Conservation (phyloP, 257 asterid genomes). For the Paraleonurus japonicus region DNA sequence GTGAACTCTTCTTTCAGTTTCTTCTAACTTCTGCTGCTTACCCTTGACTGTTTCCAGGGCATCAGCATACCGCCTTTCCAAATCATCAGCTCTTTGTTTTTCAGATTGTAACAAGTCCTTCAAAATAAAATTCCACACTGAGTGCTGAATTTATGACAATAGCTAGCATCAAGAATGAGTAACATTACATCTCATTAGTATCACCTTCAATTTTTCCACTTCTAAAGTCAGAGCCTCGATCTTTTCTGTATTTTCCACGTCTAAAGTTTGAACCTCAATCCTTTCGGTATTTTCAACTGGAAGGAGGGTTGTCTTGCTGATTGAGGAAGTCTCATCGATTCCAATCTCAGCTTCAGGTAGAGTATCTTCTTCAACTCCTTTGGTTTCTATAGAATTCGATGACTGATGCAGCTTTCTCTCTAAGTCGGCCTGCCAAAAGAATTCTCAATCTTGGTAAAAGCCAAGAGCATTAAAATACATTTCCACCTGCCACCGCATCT, state of each 20-base stretch:
- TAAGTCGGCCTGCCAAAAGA: conserved; percentile 62
- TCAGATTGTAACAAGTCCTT: conserved; percentile 63
- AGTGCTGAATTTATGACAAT: conserved; percentile 21
- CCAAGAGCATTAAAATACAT: neutral
- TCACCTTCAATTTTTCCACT: conserved; percentile 70
- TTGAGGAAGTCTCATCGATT: conserved; percentile 62
- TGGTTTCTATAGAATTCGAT: conserved; percentile 47
- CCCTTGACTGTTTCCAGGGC: conserved; percentile 63
- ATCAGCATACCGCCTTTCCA: conserved; percentile 59
- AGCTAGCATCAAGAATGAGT: neutral
- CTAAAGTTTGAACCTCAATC: conserved; percentile 28
- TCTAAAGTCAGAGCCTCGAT: conserved; percentile 52
- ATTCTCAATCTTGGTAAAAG: conserved; percentile 21
- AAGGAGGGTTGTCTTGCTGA: conserved; percentile 42
- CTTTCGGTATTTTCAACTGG: conserved; percentile 55
- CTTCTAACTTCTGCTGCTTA: conserved; percentile 78
- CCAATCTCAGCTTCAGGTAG: conserved; percentile 57
- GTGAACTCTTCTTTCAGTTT: conserved; percentile 84
- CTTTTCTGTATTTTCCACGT: conserved; percentile 46
- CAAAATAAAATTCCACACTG: conserved; percentile 18
- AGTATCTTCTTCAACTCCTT: conserved; percentile 55
- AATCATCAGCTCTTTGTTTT: conserved; percentile 67
- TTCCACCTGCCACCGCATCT: neutral
- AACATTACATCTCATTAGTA: conserved; percentile 24
- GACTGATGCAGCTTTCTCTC: conserved; percentile 62